Evolutionary conservation across 768 basidiomycete species (phyloP).

Genomic region (Boletus coccyginus): DNA sequence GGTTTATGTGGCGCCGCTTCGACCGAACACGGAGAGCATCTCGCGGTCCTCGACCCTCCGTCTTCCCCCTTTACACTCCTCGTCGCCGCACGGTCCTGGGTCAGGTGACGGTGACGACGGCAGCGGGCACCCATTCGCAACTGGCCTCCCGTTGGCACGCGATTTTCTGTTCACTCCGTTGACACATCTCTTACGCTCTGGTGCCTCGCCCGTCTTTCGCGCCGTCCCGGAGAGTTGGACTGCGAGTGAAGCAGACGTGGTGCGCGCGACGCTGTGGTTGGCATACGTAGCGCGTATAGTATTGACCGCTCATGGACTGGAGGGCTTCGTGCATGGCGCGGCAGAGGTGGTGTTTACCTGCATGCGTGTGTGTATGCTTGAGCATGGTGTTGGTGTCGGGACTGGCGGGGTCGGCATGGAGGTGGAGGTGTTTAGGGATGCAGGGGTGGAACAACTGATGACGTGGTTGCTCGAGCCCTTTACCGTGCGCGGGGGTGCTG

Average conservation of each 20-base stretch:
- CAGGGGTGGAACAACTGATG: slow-evolving; percentile 58
- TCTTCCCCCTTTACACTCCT: slow-evolving; percentile 20
- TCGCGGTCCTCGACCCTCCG: slow-evolving; percentile 54
- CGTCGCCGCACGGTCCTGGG: background rate
- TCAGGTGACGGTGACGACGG: background rate
- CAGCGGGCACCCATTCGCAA: background rate
- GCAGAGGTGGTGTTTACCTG: slow-evolving; percentile 60
- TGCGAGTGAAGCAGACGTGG: slow-evolving; percentile 75
- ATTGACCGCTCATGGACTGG: slow-evolving; percentile 41
- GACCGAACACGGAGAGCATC: slow-evolving; percentile 54
- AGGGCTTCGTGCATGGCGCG: slow-evolving; percentile 26
- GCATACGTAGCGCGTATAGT: slow-evolving; percentile 47
- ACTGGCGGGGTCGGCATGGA: slow-evolving; percentile 11
- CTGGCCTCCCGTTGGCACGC: slow-evolving; percentile 45
- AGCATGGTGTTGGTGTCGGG: slow-evolving; percentile 56
- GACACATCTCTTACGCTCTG: slow-evolving; percentile 79
- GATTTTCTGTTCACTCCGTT: slow-evolving; percentile 74
- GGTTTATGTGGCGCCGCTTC: slow-evolving; percentile 49
- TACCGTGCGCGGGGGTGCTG: slow-evolving; percentile 25
- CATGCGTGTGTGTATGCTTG: slow-evolving; percentile 96
- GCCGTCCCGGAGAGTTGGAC: slow-evolving; percentile 70
- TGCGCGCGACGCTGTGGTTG: slow-evolving; percentile 66
- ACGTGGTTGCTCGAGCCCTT: slow-evolving; percentile 55
- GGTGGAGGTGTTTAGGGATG: slow-evolving; percentile 80
- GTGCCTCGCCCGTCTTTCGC: slow-evolving; percentile 67